Evolutionary conservation across 305 asterid genomes (phyloP), one percentile per base, ranked within the genome.

Genomic region (Withania somnifera): DNA sequence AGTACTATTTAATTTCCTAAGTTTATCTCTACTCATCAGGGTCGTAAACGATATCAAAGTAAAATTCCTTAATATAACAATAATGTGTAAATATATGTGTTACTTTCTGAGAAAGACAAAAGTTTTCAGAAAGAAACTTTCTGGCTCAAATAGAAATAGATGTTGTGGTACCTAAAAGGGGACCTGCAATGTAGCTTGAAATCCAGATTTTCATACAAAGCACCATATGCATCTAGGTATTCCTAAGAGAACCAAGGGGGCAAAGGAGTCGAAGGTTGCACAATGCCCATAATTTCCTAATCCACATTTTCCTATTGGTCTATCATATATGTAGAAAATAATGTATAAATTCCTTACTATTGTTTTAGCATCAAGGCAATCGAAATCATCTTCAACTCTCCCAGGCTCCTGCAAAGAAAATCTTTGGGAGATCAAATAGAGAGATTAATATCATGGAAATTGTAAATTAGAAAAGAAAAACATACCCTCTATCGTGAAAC

Each of bases 281-380:
- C 97, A 81, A 90, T 56, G 78, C 90, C 97, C 94, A 92, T 87
- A 82, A 90, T 88, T 82, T 91, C 95, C 85, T 92, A 89, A 57
- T 87, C n/a, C n/a, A n/a, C n/a, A n/a, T n/a, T 79, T 87, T 90
- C 91, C 95, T 73, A 83, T 78, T 17, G 93, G 94, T 42, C 91
- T 7, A 69, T 92, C 94, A 82, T 87, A 86, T 40, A 60, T 83
- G 76, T 94, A 88, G 91, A 92, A 92, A 66, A 92, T 85, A 32
- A 88, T 89, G 78, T 91, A 92, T 26, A 92, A 87, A 26, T 91
- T 92, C 87, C 89, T 90, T 30, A 92, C 91, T 1, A 92, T 91
- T 0, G 91, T 91, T 83, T 87, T 91, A 54, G 90, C 86, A 77
- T 91, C 93, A 45, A 90, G 54, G 4, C 95, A 89, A 50, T 85